Evolutionary conservation across 2,329 filamentous ascomycete genomes (phyloP).

Genomic region (Sordariomycetes sp.): DNA sequence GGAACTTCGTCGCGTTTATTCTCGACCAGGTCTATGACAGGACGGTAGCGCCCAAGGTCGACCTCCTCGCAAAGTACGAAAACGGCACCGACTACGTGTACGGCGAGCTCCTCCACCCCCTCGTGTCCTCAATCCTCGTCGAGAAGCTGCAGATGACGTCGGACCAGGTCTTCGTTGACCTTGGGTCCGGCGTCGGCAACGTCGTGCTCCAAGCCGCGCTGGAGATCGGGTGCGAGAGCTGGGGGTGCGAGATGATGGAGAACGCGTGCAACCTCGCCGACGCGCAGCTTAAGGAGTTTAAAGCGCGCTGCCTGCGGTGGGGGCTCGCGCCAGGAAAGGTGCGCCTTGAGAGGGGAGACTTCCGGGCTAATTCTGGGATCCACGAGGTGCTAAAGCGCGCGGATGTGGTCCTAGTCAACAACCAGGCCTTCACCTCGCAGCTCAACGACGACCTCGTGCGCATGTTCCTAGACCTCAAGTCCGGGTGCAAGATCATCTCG

Average conservation of each 20-base stretch:
- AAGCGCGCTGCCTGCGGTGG: constrained; percentile 78
- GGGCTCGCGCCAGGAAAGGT: constrained; percentile 69
- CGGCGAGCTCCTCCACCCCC: constrained; percentile 77
- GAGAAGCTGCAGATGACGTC: constrained; percentile 66
- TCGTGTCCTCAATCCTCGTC: constrained; percentile 71
- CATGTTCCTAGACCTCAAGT: constrained; percentile 87
- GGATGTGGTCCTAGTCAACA: constrained; percentile 96
- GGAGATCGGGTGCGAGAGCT: constrained; percentile 86
- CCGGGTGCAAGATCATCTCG: constrained; percentile 80
- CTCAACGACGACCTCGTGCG: constrained; percentile 76
- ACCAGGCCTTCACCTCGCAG: constrained; percentile 83
- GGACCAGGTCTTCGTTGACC: constrained; percentile 78
- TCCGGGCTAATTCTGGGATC: constrained; percentile 60
- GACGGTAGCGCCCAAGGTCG: constrained; percentile 80
- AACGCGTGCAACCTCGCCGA: constrained; percentile 76
- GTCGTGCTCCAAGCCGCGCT: constrained; percentile 89
- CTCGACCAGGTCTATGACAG: constrained; percentile 82
- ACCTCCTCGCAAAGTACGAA: constrained; percentile 71
- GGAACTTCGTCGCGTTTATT: constrained; percentile 66
- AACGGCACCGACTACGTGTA: constrained; percentile 91
- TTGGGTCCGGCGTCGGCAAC: constrained; percentile 93
- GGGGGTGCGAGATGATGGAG: constrained; percentile 93
- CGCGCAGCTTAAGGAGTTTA: constrained; percentile 70
- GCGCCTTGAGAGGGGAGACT: constrained; percentile 72
- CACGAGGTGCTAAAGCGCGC: constrained; percentile 64